Evolutionary conservation across 352 stramenopile genomes (phyloP), one percentile per base, ranked within the genome.

Genomic region (Phytophthora capsici): DNA sequence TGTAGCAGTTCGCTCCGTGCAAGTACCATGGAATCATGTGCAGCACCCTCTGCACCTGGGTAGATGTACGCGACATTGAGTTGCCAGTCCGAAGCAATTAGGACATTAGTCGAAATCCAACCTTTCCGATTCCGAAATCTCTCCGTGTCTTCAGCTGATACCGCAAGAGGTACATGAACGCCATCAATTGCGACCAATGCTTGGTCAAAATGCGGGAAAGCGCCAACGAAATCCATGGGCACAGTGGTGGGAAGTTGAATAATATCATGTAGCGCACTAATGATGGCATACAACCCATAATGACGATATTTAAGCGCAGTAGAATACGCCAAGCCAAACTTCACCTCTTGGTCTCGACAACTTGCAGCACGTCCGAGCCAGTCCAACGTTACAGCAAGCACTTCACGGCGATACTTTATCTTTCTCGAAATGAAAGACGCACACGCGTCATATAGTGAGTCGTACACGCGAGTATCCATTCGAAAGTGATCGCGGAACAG

Each of bases 1-100:
- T 52, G 36, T 9, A 60, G 25, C 26, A 66, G 6, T 13, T 54
- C 1, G 23, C 49, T 55, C 13, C 26, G 44, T 7, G 26, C 14
- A 4, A 66, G 20, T 17, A 61, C 32, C 41, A 57, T 66, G 0
- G 41, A 57, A 12, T 60, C 30, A 37, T 66, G 58, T 16, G 43
- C 58, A 28, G 47, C 41, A 16, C 34, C 58, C 30, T 60, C 20
- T 4, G 50, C 49, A 5, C 58, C 32, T 5, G 25, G 26, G 22
- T 55, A 60, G n/a, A n/a, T n/a, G n/a, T n/a, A n/a, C n/a, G n/a
- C n/a, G n/a, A n/a, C n/a, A n/a, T n/a, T n/a, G n/a, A n/a, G n/a
- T n/a, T n/a, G n/a, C n/a, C n/a, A n/a, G n/a, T n/a, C n/a, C n/a
- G n/a, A n/a, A n/a, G n/a, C n/a, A n/a, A n/a, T n/a, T n/a, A n/a